Conservation (phyloP, 139 green algal genomes). For the Deuterostichococcus epilithicus region DNA sequence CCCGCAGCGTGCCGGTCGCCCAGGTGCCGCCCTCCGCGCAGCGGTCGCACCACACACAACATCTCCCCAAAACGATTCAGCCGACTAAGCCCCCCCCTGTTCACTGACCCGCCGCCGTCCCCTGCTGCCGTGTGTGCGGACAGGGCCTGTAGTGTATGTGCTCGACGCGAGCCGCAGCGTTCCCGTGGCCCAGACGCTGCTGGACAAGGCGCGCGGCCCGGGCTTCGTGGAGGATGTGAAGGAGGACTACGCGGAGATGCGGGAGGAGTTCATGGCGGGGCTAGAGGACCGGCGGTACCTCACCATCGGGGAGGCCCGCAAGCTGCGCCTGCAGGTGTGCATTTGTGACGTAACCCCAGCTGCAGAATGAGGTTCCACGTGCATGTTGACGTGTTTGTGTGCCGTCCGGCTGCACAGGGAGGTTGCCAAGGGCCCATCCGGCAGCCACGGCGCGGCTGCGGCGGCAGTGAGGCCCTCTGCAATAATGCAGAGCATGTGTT, state of each 20-base stretch:
- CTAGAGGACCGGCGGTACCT: conserved; percentile 94
- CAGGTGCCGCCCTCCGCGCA: conserved; percentile 46
- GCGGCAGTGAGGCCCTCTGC: too few relatives aligned
- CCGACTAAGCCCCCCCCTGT: too few relatives aligned
- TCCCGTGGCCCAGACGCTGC: conserved; percentile 83
- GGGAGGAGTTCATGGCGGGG: conserved; percentile 94
- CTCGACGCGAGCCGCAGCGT: conserved; percentile 92
- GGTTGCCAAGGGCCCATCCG: too few relatives aligned
- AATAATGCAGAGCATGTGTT: too few relatives aligned
- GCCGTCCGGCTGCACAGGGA: too few relatives aligned
- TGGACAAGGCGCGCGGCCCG: conserved; percentile 59
- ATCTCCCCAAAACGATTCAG: neutral
- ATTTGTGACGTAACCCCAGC: neutral
- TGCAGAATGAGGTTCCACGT: neutral
- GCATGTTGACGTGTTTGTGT: too few relatives aligned
- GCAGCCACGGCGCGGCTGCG: too few relatives aligned
- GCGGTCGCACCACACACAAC: too few relatives aligned
- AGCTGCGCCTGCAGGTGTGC: conserved; percentile 25
- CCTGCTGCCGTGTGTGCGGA: neutral
- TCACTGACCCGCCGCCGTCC: too few relatives aligned
- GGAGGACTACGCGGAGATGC: conserved; percentile 93
- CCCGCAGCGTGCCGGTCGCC: conserved; percentile 84
- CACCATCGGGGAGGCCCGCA: conserved; percentile 42
- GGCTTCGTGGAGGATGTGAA: conserved; percentile 20
- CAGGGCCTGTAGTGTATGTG: conserved; percentile 85